These are phyloP conservation scores for Aspergillus puulaauensis DNA, from an alignment of 2,329 filamentous ascomycete species.

Conservation along the genomic window DNA sequence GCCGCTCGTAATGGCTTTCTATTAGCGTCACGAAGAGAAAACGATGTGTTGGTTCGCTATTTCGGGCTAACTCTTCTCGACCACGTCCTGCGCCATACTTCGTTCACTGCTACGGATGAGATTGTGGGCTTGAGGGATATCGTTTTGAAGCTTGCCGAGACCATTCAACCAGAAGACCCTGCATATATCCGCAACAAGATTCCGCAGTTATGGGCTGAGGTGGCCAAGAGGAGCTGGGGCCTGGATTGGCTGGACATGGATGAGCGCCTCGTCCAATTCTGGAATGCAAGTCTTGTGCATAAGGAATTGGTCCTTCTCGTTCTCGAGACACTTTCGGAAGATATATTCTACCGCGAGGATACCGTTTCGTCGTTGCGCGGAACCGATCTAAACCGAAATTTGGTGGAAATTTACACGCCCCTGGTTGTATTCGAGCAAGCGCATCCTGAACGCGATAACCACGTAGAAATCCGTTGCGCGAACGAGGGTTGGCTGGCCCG, in stretches of 20 bases:
- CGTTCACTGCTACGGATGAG: conserved; percentile 68
- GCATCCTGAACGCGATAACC: conserved; percentile 70
- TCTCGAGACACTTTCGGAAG: conserved; percentile 88
- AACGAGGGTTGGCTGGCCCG: conserved; percentile 85
- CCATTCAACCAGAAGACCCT: conserved; percentile 70
- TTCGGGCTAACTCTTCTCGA: conserved; percentile 92
- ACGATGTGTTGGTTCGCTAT: conserved; percentile 81
- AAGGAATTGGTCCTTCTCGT: conserved; percentile 87
- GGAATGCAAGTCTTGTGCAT: conserved; percentile 63
- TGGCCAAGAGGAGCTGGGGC: conserved; percentile 92
- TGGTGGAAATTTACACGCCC: conserved; percentile 92
- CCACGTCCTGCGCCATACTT: conserved; percentile 82
- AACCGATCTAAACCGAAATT: conserved; percentile 79
- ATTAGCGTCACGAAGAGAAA: conserved; percentile 72
- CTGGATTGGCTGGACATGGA: conserved; percentile 96
- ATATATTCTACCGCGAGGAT: conserved; percentile 90
- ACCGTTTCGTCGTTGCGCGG: conserved; percentile 79
- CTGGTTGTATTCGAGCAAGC: conserved; percentile 70
- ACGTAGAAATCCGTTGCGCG: conserved; percentile 69
- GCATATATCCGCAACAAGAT: conserved; percentile 89
- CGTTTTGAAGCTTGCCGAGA: conserved; percentile 75
- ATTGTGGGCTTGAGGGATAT: conserved; percentile 68
- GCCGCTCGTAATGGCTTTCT: conserved; percentile 83
- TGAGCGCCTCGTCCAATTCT: conserved; percentile 73
- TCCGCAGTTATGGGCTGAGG: conserved; percentile 89